These are phyloP conservation scores for Choanephora cucurbitarum DNA, from an alignment of 371 early-diverging fungal genomes.

Conservation along the genomic window DNA sequence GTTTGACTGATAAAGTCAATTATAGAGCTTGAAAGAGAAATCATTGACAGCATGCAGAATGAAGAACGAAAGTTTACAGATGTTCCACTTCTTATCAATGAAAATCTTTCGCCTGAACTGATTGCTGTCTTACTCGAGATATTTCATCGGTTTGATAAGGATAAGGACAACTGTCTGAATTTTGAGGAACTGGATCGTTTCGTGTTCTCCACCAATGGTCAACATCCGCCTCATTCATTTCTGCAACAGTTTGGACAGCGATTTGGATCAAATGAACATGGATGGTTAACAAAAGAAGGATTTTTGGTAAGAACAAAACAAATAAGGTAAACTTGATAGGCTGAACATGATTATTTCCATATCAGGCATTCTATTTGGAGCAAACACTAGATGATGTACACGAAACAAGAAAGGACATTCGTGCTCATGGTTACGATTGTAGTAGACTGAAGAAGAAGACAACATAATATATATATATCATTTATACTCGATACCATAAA, in stretches of 20 bases:
- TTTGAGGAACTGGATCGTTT: slow-evolving; percentile 53
- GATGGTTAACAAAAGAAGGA: slow-evolving; percentile 57
- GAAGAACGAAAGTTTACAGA: slow-evolving; percentile 42
- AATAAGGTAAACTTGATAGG: no score
- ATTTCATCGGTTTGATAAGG: slow-evolving; percentile 57
- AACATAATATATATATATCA: no score
- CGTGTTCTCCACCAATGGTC: slow-evolving; percentile 61
- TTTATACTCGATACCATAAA: no score
- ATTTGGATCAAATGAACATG: slow-evolving; percentile 53
- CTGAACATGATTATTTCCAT: background rate
- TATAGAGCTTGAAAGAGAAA: slow-evolving; percentile 55
- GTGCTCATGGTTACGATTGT: slow-evolving; percentile 60
- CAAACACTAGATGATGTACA: slow-evolving; percentile 62
- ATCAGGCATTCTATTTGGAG: slow-evolving; percentile 58
- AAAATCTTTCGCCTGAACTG: slow-evolving; percentile 45
- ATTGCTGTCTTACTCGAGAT: slow-evolving; percentile 47
- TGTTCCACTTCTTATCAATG: slow-evolving; percentile 42
- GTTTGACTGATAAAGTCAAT: background rate
- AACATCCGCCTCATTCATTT: slow-evolving; percentile 56
- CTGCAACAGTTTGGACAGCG: slow-evolving; percentile 57
- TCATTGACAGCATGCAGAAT: slow-evolving; percentile 43
- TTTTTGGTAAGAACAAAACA: slow-evolving; percentile 37
- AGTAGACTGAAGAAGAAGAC: slow-evolving; percentile 29
- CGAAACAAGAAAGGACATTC: slow-evolving; percentile 61
- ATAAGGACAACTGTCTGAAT: slow-evolving; percentile 50